Conservation (phyloP, 768 basidiomycete genomes). For the Leccinum variicolor region DNA sequence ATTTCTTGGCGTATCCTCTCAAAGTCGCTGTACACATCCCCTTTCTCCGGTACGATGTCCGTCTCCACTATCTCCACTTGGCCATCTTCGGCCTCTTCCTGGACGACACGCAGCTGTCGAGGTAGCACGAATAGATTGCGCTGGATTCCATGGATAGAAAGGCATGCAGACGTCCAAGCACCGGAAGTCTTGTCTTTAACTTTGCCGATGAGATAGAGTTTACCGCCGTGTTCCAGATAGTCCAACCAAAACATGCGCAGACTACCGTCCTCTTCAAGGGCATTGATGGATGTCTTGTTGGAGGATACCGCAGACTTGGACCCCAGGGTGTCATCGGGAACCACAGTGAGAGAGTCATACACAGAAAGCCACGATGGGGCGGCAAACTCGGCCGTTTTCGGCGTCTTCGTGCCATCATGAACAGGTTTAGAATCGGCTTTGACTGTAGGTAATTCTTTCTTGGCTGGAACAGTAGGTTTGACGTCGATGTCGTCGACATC, state of each 20-base stretch:
- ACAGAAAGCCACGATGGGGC: constrained; percentile 70
- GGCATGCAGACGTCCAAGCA: constrained; percentile 79
- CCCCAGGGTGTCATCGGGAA: constrained; percentile 59
- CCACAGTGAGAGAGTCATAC: constrained; percentile 67
- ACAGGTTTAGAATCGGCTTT: constrained; percentile 17
- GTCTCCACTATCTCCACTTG: constrained; percentile 52
- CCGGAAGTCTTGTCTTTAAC: constrained; percentile 68
- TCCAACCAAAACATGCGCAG: constrained; percentile 96
- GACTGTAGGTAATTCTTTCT: constrained; percentile 11
- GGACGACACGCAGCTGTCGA: constrained; percentile 54
- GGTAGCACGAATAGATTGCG: constrained; percentile 91
- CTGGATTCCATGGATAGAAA: constrained; percentile 81
- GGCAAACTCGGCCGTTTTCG: constrained; percentile 45
- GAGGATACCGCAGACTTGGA: constrained; percentile 34
- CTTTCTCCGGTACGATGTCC: constrained; percentile 64
- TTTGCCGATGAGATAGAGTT: constrained; percentile 88
- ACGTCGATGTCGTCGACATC: constrained; percentile 56
- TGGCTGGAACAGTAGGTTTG: constrained; percentile 34
- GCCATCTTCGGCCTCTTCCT: constrained; percentile 31
- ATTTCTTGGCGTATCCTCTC: constrained; percentile 70
- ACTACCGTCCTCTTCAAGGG: constrained; percentile 80
- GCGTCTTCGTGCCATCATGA: constrained; percentile 5
- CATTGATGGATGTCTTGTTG: constrained; percentile 44
- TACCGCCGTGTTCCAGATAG: constrained; percentile 83
- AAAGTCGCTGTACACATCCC: constrained; percentile 82